These are phyloP conservation scores for Nitzschia sp. DNA, from an alignment of 108 stramenopile species.

Conservation along the genomic window DNA sequence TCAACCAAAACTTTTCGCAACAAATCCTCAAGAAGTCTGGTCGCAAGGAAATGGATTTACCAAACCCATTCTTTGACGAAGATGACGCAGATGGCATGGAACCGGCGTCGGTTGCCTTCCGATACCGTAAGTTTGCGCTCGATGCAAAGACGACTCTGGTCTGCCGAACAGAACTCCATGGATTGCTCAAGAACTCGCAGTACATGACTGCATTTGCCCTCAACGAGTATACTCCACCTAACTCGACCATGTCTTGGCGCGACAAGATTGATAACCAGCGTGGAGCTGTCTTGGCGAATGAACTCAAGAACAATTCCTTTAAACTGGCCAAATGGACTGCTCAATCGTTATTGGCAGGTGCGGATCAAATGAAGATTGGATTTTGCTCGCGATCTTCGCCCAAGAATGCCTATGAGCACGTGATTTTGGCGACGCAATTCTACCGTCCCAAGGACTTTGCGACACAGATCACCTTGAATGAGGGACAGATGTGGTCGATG, in stretches of 20 bases:
- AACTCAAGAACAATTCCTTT: slow-evolving; percentile 97
- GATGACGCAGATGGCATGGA: slow-evolving; percentile 94
- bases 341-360: slow-evolving; percentile 93
- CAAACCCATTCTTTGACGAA: slow-evolving; percentile 98
- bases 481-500: slow-evolving; percentile 97
- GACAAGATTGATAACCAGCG: slow-evolving; percentile 94
- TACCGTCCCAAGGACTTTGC: slow-evolving; percentile 98
- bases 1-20: slow-evolving; percentile 98
- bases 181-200: slow-evolving; percentile 64
- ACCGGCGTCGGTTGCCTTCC: slow-evolving; percentile 95
- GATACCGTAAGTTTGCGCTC: slow-evolving; percentile 93
- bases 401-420: slow-evolving; percentile 91
- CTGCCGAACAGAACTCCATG: slow-evolving; percentile 86
- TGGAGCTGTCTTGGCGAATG: slow-evolving; percentile 95
- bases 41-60: slow-evolving; percentile 73
- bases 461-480: slow-evolving; percentile 90
- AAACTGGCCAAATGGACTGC: slow-evolving; percentile 99
- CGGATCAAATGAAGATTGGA: slow-evolving; percentile 98
- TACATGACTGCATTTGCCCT: slow-evolving; percentile 97
- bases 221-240: slow-evolving; percentile 88
- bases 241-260: slow-evolving; percentile 44
- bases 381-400: slow-evolving; percentile 83
- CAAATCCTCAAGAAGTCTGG: slow-evolving; percentile 87
- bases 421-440: slow-evolving; percentile 92
- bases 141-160: slow-evolving; percentile 75